Base-by-base conservation (phyloP, 768 basidiomycete species). In the Russula abietina region DNA sequence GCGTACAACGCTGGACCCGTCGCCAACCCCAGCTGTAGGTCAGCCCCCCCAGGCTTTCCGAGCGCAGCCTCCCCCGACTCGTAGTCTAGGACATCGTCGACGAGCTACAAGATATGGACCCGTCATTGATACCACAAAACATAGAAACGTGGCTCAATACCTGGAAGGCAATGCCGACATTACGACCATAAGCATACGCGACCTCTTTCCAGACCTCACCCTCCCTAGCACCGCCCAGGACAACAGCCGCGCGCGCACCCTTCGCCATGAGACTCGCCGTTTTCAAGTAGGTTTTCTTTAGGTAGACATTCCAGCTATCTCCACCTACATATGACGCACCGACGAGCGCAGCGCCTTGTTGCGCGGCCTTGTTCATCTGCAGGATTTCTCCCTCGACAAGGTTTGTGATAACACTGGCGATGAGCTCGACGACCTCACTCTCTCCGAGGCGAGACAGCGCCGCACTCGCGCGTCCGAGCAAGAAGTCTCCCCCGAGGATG, bases 381-480 rank as follows among this genome's bases (percentile, higher is more conserved):
- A 97, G 75, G 48, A 98, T 88, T 76, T 98, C 93, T 38, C 96
- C 97, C 72, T 98, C 96, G n/a, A 95, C 95, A 43, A 96, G 79
- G 71, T 98, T 98, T 2, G 92, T 86, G 59, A 99, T 89, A 62
- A 98, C 92, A 70, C 86, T 88, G 4, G 93, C 85, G 51, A 98
- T 84, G 61, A 98, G 81, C 73, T 99, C 97, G 55, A 98, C 92
- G 57, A 96, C 95, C 71, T 98, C 92, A 69, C 75, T 79, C 63
- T 87, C 86, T 5, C 94, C 95, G 8, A 99, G 80, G 11, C 94
- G 81, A 0, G 93, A 86, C 10, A 98, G 79, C 0, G 93, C 91
- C 2, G 92, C 86, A 66, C 87, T 89, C 12, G 95, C 89, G 53
- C 97, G 85, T 9, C 93, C 97, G 10, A 99, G 83, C 22, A 99